These are phyloP conservation scores for Neonectria ditissima DNA, from an alignment of 2,329 filamentous ascomycete genomes.

Conservation along the genomic window DNA sequence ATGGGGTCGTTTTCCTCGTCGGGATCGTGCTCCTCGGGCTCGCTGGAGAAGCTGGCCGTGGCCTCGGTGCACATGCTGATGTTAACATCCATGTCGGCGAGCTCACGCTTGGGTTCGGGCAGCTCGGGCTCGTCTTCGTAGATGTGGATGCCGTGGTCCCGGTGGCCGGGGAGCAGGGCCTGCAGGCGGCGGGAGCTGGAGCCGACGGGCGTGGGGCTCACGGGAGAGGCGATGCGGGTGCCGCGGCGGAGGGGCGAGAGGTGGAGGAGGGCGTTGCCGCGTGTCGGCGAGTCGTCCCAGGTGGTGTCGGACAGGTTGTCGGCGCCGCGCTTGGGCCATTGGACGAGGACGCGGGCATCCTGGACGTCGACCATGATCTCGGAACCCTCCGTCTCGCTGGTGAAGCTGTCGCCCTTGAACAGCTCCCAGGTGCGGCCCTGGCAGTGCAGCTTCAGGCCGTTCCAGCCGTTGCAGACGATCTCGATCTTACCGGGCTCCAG, in stretches of 20 bases:
- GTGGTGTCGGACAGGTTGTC: slow-evolving; percentile 73
- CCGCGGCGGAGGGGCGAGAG: slow-evolving; percentile 70
- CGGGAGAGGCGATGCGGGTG: slow-evolving; percentile 76
- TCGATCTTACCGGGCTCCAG: slow-evolving; percentile 83
- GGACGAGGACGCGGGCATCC: slow-evolving; percentile 87
- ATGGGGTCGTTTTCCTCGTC: slow-evolving; percentile 96
- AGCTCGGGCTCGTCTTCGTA: slow-evolving; percentile 75
- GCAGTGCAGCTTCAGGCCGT: slow-evolving; percentile 92
- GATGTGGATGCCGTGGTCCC: slow-evolving; percentile 67
- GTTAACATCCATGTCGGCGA: slow-evolving; percentile 41
- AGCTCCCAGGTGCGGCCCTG: slow-evolving; percentile 89
- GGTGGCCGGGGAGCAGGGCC: slow-evolving; percentile 56
- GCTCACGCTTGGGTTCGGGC: slow-evolving; percentile 47
- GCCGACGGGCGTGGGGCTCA: slow-evolving; percentile 70
- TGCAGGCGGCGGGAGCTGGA: slow-evolving; percentile 60
- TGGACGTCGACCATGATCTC: slow-evolving; percentile 98
- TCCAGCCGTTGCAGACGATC: slow-evolving; percentile 94
- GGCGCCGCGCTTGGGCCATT: slow-evolving; percentile 78
- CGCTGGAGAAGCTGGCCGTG: slow-evolving; percentile 68
- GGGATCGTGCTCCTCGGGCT: slow-evolving; percentile 76
- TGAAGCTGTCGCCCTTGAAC: slow-evolving; percentile 88
- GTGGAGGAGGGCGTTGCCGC: slow-evolving; percentile 60
- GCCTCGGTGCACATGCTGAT: slow-evolving; percentile 64
- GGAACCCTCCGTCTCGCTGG: slow-evolving; percentile 85
- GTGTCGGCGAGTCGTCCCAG: slow-evolving; percentile 73